Conservation (phyloP, 2,329 filamentous ascomycete genomes). For the Zymoseptoria tritici region DNA sequence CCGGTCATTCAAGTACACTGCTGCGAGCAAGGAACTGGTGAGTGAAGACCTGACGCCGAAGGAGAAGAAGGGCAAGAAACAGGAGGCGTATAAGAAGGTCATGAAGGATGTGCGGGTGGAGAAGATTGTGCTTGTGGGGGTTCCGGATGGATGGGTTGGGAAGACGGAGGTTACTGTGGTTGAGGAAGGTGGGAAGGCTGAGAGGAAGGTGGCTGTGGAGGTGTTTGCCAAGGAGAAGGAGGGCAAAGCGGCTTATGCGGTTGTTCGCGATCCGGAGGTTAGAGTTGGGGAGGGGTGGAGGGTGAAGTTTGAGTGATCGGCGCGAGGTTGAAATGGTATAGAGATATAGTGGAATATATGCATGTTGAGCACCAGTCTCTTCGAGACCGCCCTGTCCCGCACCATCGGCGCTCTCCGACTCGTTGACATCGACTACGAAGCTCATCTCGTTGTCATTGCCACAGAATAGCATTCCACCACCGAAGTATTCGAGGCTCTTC, state of each 20-base stretch:
- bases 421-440: too few species aligned
- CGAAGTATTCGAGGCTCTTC: too few species aligned
- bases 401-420: too few species aligned
- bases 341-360: neutral
- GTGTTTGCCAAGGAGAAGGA: constrained; percentile 50
- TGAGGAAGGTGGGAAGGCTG: constrained; percentile 46
- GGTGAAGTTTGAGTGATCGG: constrained; percentile 42
- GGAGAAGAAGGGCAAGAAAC: constrained; percentile 51
- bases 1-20: constrained; percentile 64
- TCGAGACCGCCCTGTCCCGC: too few species aligned
- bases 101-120: constrained; percentile 76
- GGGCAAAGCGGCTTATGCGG: constrained; percentile 54
- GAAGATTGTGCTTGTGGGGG: constrained; percentile 76
- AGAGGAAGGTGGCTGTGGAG: constrained; percentile 45
- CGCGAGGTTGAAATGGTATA: neutral
- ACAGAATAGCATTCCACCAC: too few species aligned
- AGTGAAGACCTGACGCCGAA: constrained; percentile 55
- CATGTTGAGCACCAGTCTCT: too few species aligned
- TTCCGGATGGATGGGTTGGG: constrained; percentile 62
- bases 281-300: constrained; percentile 58
- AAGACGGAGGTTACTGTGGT: constrained; percentile 58
- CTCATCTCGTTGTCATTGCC: too few species aligned
- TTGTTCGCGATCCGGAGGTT: constrained; percentile 57
- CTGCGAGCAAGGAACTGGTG: constrained; percentile 49
- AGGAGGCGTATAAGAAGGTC: constrained; percentile 66